Evolutionary conservation across 1,284 basidiomycete genomes (phyloP).

Genomic region (Papiliotrema fonsecae): DNA sequence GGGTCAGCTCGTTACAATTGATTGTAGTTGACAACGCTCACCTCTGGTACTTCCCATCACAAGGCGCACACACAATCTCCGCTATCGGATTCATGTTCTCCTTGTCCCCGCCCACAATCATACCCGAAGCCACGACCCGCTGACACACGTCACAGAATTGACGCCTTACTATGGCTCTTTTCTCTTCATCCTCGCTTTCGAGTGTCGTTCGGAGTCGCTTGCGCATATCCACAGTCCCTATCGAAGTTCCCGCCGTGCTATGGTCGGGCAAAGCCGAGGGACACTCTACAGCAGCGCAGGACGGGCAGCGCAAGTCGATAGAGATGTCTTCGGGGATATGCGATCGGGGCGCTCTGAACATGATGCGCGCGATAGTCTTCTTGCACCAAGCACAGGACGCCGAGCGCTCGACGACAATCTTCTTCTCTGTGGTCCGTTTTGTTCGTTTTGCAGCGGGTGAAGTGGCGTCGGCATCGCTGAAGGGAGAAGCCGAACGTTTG

Average conservation of each 20-base stretch:
- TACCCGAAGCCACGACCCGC: constrained; percentile 34
- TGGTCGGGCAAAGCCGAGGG: constrained; percentile 20
- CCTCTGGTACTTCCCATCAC: constrained; percentile 44
- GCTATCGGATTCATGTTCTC: constrained; percentile 27
- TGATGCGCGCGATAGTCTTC: constrained; percentile 28
- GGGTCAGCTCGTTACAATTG: background rate
- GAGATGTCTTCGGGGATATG: constrained; percentile 31
- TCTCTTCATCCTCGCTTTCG: constrained; percentile 40
- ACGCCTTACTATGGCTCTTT: constrained; percentile 15
- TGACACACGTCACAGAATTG: constrained; percentile 47
- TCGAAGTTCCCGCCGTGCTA: constrained; percentile 6
- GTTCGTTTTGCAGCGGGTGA: constrained; percentile 23
- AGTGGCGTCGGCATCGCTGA: constrained; percentile 13
- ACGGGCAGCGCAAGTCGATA: constrained; percentile 26
- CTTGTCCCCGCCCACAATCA: constrained; percentile 29
- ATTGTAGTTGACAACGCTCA: constrained; percentile 4
- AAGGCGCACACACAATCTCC: constrained; percentile 37
- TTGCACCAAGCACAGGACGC: constrained; percentile 24
- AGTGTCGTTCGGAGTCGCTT: constrained; percentile 36
- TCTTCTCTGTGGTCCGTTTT: constrained; percentile 36
- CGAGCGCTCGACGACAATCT: constrained; percentile 32
- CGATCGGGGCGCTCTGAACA: constrained; percentile 37
- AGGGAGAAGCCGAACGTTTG: constrained; percentile 18
- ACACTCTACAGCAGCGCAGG: constrained; percentile 25
- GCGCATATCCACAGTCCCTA: constrained; percentile 36